Evolutionary conservation across 2,329 filamentous ascomycete species (phyloP), one percentile per base, ranked within the genome.

Genomic region (Triangularia setosa): DNA sequence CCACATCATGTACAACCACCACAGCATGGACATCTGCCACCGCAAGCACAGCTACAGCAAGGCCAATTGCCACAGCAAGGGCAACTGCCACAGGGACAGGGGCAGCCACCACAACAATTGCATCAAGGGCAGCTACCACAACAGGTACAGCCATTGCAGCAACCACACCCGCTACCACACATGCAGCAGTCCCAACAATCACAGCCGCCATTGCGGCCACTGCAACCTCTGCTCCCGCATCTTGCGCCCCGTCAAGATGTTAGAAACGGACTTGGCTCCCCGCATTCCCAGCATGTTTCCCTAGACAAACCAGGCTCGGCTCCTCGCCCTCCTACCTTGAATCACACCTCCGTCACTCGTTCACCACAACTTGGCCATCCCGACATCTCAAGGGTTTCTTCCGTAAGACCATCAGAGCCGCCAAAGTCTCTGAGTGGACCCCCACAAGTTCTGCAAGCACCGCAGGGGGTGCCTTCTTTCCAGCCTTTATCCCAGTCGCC

Each of bases 381-480:
- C 21, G 65, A 63, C 18, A 12, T 35, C 3, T 21, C 63, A 23
- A 58, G 28, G 8, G 12, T 12, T 8, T 56, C 64, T 24, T 35
- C n/a, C 8, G 25, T 52, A 11, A 58, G 40, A n/a, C 61, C 65
- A 33, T 52, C 63, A 6, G 67, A 66, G 28, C 25, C 61, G 9
- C 57, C 67, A n/a, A 67, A 66, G 55, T 64, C 67, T 14, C 55
- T 65, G 8, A 65, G 61, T 53, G 65, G 64, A 8, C 18, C 62
- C n/a, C 61, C 73, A 11, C 74, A 74, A 24, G 77, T 77, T 55
- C 73, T 80, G 54, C 78, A 80, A 65, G 76, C 75, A 64, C 78
- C 79, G 2, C 77, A 78, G 59, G 73, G 73, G 16, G 69, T 72
- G 48, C 71, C 75, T 53, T 67, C 72, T 9, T 75, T 75, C 60